phyloP scores from a whole-genome alignment of 2,329 filamentous ascomycete genomes.

The Ophiosphaerella korrae region DNA sequence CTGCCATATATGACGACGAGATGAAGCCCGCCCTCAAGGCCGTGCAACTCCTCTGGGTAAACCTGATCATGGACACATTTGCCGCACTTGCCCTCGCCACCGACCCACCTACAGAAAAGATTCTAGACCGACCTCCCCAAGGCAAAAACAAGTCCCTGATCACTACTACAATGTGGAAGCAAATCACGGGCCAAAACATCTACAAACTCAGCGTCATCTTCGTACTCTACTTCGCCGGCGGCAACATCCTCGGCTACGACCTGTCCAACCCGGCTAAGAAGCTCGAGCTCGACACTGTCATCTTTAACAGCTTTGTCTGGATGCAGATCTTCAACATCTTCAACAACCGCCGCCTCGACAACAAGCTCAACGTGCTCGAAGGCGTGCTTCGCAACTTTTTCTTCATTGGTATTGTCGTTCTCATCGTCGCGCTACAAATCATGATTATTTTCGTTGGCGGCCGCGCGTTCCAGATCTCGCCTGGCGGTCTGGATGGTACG shows the following conservation, averaged over 20 bases:
- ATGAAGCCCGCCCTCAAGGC: conserved; percentile 96
- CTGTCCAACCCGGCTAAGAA: conserved; percentile 37
- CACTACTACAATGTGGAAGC: conserved; percentile 64
- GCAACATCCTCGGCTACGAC: conserved; percentile 60
- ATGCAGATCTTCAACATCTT: conserved; percentile 75
- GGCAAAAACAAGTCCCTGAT: conserved; percentile 90
- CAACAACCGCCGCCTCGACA: conserved; percentile 68
- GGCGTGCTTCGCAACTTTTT: conserved; percentile 62
- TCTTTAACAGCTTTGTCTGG: conserved; percentile 75
- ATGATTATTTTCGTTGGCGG: conserved; percentile 64
- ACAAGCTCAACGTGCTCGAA: conserved; percentile 66
- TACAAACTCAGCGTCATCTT: conserved; percentile 66
- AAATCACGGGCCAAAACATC: conserved; percentile 66
- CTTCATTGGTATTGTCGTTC: conserved; percentile 61
- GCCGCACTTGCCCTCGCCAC: conserved; percentile 95
- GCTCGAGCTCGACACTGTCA: conserved; percentile 63
- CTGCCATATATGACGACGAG: conserved; percentile 76
- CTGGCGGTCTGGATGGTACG: conserved; percentile 54
- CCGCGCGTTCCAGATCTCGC: conserved; percentile 58
- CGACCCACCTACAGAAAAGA: conserved; percentile 93
- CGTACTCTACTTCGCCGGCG: conserved; percentile 65
- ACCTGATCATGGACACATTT: conserved; percentile 93
- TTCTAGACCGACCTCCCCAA: conserved; percentile 87
- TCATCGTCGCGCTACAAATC: conserved; percentile 64
- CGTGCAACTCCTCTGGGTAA: conserved; percentile 96